Percentiles rank a stretch among this genome's conserved stretches.
Evolutionary conservation across 371 early-diverging fungal genomes (phyloP).

Genomic region (Actinomortierella ambigua): DNA sequence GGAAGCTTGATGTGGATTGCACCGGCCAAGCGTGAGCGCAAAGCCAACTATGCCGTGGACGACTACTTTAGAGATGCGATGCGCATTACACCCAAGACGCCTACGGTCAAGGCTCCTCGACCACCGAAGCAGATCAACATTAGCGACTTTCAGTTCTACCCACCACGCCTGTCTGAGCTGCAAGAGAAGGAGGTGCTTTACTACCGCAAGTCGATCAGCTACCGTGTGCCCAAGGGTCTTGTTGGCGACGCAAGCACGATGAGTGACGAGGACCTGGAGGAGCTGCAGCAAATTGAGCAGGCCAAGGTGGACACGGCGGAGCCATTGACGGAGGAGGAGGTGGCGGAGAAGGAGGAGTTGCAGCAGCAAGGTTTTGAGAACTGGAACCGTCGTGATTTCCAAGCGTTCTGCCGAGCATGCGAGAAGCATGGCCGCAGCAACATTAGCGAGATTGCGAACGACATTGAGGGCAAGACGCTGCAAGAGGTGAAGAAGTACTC

Average conservation of each 20-base stretch:
- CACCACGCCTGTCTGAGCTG: conserved; percentile 77
- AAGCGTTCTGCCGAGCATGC: conserved; percentile 85
- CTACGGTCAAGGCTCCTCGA: conserved; percentile 60
- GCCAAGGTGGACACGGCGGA: conserved; percentile 84
- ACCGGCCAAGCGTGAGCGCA: conserved; percentile 90
- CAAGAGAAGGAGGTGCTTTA: conserved; percentile 80
- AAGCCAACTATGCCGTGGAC: conserved; percentile 87
- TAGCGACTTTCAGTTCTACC: conserved; percentile 95
- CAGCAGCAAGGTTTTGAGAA: conserved; percentile 83
- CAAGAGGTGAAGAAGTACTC: conserved; percentile 87
- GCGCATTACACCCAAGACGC: conserved; percentile 59
- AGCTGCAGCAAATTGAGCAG: conserved; percentile 80
- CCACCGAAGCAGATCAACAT: conserved; percentile 67
- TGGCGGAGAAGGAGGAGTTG: conserved; percentile 81
- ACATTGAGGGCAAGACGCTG: conserved; percentile 89
- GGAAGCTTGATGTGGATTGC: conserved; percentile 76
- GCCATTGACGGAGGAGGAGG: conserved; percentile 90
- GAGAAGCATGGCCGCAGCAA: conserved; percentile 89
- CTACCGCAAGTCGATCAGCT: conserved; percentile 68
- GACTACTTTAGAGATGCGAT: conserved; percentile 87
- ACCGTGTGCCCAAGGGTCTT: conserved; percentile 54
- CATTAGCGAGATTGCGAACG: conserved; percentile 75
- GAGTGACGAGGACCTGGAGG: conserved; percentile 59
- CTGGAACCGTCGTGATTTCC: conserved; percentile 96
- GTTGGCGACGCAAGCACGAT: conserved; percentile 51